A percentile compares a stretch with the other conserved stretches of the same genome.
Conservation (phyloP, 2,329 filamentous ascomycete genomes). For the Capronia americana region DNA sequence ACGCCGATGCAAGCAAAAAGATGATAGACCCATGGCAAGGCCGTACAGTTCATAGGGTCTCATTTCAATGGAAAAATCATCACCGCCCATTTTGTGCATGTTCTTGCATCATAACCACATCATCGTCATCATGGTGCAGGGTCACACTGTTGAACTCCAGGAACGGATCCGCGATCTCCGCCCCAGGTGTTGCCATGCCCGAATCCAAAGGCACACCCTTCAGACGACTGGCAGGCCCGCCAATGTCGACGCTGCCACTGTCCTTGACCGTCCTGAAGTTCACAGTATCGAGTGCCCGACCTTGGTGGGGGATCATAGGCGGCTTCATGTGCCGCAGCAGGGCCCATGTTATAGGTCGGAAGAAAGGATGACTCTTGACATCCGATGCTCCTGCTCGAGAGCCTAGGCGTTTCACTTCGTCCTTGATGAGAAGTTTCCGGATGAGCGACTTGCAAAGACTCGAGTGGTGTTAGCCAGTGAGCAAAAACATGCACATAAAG, state of each 20-base stretch:
- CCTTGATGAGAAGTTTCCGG: constrained; percentile 95
- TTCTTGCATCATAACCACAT: constrained; percentile 46
- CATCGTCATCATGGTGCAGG: constrained; percentile 92
- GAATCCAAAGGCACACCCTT: constrained; percentile 88
- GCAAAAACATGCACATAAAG: background rate
- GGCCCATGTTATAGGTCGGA: constrained; percentile 94
- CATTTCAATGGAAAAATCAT: constrained; percentile 8
- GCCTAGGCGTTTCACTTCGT: constrained; percentile 90
- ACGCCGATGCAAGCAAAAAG: constrained; percentile 24
- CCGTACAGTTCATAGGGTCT: constrained; percentile 3
- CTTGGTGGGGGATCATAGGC: constrained; percentile 91
- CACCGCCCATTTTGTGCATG: constrained; percentile 31
- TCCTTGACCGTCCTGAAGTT: constrained; percentile 99
- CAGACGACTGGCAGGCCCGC: constrained; percentile 54
- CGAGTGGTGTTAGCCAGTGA: constrained; percentile 43
- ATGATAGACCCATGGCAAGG: background rate
- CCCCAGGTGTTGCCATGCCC: constrained; percentile 81
- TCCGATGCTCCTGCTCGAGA: constrained; percentile 95
- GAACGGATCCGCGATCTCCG: constrained; percentile 85
- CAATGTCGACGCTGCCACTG: constrained; percentile 82
- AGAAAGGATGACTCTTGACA: constrained; percentile 95
- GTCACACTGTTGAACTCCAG: constrained; percentile 99
- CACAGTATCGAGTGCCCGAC: constrained; percentile 87
- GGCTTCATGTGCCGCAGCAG: constrained; percentile 97
- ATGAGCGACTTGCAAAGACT: constrained; percentile 97